Evolutionary conservation across 371 early-diverging fungal genomes (phyloP).

Genomic region (Mortierella sp.): DNA sequence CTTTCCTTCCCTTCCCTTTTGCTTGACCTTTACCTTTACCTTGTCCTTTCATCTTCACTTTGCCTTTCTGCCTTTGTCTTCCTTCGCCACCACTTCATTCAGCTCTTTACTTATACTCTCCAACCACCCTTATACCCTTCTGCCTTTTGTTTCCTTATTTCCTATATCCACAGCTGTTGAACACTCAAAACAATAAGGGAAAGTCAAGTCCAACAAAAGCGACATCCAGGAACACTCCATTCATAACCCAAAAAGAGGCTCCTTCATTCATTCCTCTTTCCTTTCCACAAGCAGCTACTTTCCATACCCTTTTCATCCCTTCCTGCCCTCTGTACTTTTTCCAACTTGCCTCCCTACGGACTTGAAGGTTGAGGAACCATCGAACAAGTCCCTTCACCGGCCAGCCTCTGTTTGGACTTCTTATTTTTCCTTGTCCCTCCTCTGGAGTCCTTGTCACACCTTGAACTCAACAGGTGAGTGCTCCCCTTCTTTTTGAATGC

Average conservation of each 20-base stretch:
- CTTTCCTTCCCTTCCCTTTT: background rate
- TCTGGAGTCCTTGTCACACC: conserved; percentile 16
- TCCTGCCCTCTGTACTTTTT: background rate
- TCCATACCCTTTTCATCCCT: background rate
- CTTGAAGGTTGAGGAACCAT: background rate
- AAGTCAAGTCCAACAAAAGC: background rate
- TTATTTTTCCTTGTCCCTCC: background rate
- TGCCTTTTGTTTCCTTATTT: background rate
- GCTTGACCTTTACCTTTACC: background rate
- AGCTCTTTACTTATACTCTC: background rate
- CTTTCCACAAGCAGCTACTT: background rate
- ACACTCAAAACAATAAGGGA: background rate
- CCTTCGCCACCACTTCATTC: background rate
- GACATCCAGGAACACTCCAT: background rate
- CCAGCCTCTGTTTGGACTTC: background rate
- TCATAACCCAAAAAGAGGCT: background rate
- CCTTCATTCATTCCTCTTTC: background rate
- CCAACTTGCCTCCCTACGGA: background rate
- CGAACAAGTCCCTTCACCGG: background rate
- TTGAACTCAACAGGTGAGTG: conserved; percentile 9
- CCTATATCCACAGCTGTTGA: background rate
- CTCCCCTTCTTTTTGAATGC: background rate
- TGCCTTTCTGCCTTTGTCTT: background rate
- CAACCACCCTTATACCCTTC: background rate
- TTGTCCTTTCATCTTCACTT: too few species aligned